Evolutionary conservation across 2,329 filamentous ascomycete species (phyloP).

Genomic region (Byssoonygena ceratinophila): DNA sequence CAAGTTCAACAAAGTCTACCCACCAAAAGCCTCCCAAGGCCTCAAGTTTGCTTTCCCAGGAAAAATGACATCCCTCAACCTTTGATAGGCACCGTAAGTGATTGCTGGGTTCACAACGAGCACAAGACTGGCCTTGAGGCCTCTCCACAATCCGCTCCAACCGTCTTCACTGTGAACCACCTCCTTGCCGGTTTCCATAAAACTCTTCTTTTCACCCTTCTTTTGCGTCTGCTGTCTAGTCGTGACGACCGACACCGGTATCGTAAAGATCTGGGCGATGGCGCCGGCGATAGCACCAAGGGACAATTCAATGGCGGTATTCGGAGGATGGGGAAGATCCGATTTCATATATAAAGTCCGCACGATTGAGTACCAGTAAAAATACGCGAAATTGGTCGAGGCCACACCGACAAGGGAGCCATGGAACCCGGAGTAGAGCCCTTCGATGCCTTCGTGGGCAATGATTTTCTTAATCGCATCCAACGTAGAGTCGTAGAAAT

Average conservation of each 20-base stretch:
- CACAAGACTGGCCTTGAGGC: conserved; percentile 88
- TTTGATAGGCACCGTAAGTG: conserved; percentile 93
- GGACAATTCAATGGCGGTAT: conserved; percentile 70
- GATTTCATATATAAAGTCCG: conserved; percentile 63
- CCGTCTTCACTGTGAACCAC: conserved; percentile 87
- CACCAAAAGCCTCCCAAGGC: conserved; percentile 84
- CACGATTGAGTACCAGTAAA: conserved; percentile 95
- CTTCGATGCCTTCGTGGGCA: conserved; percentile 64
- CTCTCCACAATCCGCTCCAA: conserved; percentile 80
- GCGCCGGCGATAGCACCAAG: conserved; percentile 83
- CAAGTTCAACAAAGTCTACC: conserved; percentile 35
- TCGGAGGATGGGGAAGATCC: conserved; percentile 53
- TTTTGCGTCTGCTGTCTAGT: conserved; percentile 90
- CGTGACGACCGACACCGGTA: conserved; percentile 89
- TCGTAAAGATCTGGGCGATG: conserved; percentile 88
- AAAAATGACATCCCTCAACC: conserved; percentile 66
- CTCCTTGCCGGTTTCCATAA: conserved; percentile 78
- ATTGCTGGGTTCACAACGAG: conserved; percentile 94
- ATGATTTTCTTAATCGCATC: conserved; percentile 82
- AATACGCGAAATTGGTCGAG: conserved; percentile 98
- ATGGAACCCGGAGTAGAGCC: conserved; percentile 80
- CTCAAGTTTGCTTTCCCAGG: conserved; percentile 64
- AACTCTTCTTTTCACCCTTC: conserved; percentile 71
- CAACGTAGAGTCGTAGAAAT: conserved; percentile 63
- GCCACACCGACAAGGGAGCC: conserved; percentile 83